phyloP scores from a whole-genome alignment of 2,329 filamentous ascomycete species.

The Cylindrodendrum hubeiense region DNA sequence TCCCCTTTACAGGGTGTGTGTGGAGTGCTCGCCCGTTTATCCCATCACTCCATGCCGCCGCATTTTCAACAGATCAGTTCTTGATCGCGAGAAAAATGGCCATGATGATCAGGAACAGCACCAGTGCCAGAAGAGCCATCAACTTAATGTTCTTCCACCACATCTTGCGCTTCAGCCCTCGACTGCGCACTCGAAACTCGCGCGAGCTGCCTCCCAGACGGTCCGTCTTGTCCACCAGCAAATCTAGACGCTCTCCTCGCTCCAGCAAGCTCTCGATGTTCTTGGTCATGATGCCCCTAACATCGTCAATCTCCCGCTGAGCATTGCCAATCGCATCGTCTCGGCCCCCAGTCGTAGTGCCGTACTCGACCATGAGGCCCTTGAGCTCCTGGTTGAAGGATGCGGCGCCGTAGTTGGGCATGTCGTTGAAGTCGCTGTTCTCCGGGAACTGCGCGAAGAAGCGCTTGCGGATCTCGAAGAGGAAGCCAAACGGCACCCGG shows the following conservation, averaged over 20 bases:
- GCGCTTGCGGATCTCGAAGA: constrained; percentile 89
- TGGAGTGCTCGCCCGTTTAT: not conserved
- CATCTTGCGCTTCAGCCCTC: constrained; percentile 91
- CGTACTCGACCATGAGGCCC: constrained; percentile 84
- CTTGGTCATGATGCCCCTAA: constrained; percentile 92
- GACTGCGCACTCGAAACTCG: constrained; percentile 90
- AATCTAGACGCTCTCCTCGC: constrained; percentile 91
- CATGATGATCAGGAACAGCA: constrained; percentile 70
- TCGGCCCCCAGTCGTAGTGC: constrained; percentile 79
- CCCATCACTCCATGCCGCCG: not conserved
- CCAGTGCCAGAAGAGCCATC: constrained; percentile 83
- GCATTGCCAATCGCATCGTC: constrained; percentile 87
- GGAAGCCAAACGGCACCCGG: constrained; percentile 91
- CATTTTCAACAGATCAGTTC: constrained; percentile 46
- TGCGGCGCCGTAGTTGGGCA: constrained; percentile 91
- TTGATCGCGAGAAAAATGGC: constrained; percentile 68
- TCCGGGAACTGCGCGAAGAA: constrained; percentile 80
- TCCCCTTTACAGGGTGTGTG: not conserved
- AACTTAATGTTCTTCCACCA: constrained; percentile 99
- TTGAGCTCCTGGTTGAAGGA: constrained; percentile 87
- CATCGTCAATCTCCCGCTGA: constrained; percentile 91
- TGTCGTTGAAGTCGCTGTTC: constrained; percentile 77
- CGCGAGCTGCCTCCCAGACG: constrained; percentile 86
- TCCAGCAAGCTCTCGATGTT: constrained; percentile 93
- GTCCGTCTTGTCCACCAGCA: constrained; percentile 97